Evolutionary conservation across 306 rosid genomes (phyloP).

Genomic region (Glycyrrhiza uralensis): DNA sequence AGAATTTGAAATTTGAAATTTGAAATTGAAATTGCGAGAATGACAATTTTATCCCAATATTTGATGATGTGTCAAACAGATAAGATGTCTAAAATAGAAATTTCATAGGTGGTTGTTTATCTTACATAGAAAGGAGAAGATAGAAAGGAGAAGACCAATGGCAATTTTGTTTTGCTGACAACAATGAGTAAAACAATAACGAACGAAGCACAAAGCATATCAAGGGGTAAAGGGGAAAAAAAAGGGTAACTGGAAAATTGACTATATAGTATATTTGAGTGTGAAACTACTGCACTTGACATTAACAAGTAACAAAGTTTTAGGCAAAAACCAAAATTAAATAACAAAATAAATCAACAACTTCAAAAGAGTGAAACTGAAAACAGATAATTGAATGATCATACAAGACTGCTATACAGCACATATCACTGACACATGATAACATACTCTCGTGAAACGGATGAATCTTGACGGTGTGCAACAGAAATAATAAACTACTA

Average conservation of each 20-base stretch:
- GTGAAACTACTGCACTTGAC: background rate
- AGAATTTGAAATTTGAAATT: no score
- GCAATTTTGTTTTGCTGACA: background rate
- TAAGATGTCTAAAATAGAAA: no score
- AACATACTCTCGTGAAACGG: background rate
- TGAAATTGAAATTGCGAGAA: no score
- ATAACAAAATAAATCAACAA: background rate
- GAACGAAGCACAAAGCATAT: background rate
- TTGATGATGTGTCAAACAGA: no score
- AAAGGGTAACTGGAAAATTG: background rate
- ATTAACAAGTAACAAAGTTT: background rate
- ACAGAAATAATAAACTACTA: no score
- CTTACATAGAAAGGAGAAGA: no score
- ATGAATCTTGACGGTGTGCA: no score
- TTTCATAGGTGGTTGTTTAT: no score
- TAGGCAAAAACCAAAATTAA: background rate
- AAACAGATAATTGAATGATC: background rate
- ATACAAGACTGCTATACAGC: background rate
- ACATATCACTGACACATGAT: background rate
- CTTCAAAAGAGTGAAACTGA: background rate
- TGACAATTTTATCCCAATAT: no score
- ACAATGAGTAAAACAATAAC: background rate
- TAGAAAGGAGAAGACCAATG: no score
- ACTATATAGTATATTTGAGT: background rate
- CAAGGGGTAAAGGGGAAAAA: background rate